Evolutionary conservation across 1,139 yeast species (phyloP), one percentile per base, ranked within the genome.

Genomic region (Scheffersomyces insectosa): DNA sequence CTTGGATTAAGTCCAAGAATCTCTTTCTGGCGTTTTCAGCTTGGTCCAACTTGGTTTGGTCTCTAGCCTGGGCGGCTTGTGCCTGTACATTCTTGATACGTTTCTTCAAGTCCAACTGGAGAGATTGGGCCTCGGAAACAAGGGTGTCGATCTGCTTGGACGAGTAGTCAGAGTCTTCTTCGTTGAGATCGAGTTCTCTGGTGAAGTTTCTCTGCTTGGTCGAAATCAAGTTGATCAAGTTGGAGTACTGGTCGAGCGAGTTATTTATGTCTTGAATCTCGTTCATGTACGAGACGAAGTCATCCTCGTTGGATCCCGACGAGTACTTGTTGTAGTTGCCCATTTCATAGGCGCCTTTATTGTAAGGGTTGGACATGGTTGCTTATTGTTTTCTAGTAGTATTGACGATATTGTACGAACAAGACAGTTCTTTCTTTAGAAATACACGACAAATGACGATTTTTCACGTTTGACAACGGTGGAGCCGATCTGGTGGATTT

Each of bases 1-100:
- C 88, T 64, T 89, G 95, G 62, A 93, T 91, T 43, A 87, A 78
- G 52, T 83, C 83, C 75, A 90, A 81, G 65, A 93, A 95, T 65
- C 88, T 83, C 63, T 83, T 84, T 72, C 95, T 86, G 46, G 88
- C 80, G 60, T 87, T 86, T 64, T 90, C 96, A 38, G 96, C 95
- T 71, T 93, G 99, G 45, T 87, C 88, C 62, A 82, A 82, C 68
- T 89, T 89, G 56, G 95, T 87, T 43, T 80, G 73, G 69, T 90
- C 96, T 45, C 74, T 75, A 54, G 82, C 77, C 45, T 88, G 85
- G 42, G 79, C 81, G 45, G 83, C 80, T 47, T 72, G 73, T 28
- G 70, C 62, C 66, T 89, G 96, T 38, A 88, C 83, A 49, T 79
- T 73, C 65, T 88, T 88, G 62, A 93, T 86, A 57, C 90, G 79